Evolutionary conservation across 2,329 filamentous ascomycete genomes (phyloP).

Genomic region (Aureobasidium mangrovei): DNA sequence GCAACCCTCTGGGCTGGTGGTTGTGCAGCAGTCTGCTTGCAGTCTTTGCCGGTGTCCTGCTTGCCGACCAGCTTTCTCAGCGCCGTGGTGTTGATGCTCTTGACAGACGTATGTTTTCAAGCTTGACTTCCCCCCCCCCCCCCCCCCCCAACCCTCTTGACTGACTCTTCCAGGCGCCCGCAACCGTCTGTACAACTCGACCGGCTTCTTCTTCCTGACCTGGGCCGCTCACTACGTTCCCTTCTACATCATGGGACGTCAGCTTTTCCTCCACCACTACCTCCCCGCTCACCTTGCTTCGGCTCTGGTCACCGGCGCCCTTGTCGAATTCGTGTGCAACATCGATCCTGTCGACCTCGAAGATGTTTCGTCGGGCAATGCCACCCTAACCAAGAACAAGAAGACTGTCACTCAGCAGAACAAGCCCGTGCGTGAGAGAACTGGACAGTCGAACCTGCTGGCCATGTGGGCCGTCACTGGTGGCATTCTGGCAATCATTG

Average conservation of each 20-base stretch:
- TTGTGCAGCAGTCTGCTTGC: slow-evolving; percentile 83
- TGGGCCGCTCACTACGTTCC: slow-evolving; percentile 97
- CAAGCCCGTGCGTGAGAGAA: slow-evolving; percentile 70
- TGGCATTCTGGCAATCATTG: slow-evolving; percentile 58
- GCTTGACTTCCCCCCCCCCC: background rate
- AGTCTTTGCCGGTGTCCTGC: slow-evolving; percentile 84
- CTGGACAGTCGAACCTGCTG: slow-evolving; percentile 67
- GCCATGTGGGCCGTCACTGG: slow-evolving; percentile 69
- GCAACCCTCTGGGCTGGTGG: slow-evolving; percentile 97
- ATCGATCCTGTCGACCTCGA: slow-evolving; percentile 61
- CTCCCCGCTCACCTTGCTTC: slow-evolving; percentile 90
- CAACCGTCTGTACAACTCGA: slow-evolving; percentile 93
- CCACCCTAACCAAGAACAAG: slow-evolving; percentile 27
- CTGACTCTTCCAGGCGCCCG: slow-evolving; percentile 60
- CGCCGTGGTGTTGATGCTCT: slow-evolving; percentile 88
- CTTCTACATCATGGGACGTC: slow-evolving; percentile 96
- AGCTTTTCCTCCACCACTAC: slow-evolving; percentile 97
- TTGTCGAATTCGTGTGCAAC: slow-evolving; percentile 95
- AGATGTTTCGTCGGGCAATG: slow-evolving; percentile 36
- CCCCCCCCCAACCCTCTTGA: background rate
- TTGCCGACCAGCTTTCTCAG: slow-evolving; percentile 86
- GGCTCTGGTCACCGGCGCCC: slow-evolving; percentile 76
- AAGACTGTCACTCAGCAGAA: slow-evolving; percentile 44
- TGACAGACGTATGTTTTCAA: slow-evolving; percentile 67
- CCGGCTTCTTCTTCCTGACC: slow-evolving; percentile 96